A percentile compares a stretch with the other conserved stretches of the same genome.
Conservation (phyloP, 371 early-diverging fungal genomes). For the Circinella umbellata region DNA sequence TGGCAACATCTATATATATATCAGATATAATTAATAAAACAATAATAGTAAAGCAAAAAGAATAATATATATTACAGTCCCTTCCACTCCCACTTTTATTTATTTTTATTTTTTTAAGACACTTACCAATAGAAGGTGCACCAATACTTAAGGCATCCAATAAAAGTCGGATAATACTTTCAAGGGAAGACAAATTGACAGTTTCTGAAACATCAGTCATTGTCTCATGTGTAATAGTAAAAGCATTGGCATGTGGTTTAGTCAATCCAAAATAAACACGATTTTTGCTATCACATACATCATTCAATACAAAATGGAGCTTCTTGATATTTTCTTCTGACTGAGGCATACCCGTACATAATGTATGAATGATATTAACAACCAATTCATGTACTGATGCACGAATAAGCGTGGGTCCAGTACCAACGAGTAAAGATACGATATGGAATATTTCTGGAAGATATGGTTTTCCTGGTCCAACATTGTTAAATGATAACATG, state of each 20-base stretch:
- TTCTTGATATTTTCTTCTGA: conserved; percentile 64
- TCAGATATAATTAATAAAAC: too few species aligned
- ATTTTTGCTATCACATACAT: conserved; percentile 81
- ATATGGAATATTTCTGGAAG: conserved; percentile 89
- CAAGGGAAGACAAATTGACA: conserved; percentile 76
- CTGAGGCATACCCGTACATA: conserved; percentile 73
- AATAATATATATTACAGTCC: too few species aligned
- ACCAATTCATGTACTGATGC: conserved; percentile 91
- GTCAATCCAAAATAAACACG: conserved; percentile 82
- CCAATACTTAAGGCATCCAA: conserved; percentile 81
- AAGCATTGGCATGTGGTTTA: conserved; percentile 75
- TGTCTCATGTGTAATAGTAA: conserved; percentile 69
- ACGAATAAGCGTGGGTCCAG: conserved; percentile 84
- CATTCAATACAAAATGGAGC: conserved; percentile 63
- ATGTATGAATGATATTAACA: conserved; percentile 87
- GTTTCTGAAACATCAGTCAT: conserved; percentile 67
- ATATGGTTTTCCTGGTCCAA: conserved; percentile 66
- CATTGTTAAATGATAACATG: conserved; percentile 89
- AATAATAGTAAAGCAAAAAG: too few species aligned
- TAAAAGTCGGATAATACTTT: conserved; percentile 77
- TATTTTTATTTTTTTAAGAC: neutral
- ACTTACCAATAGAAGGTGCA: conserved; percentile 69
- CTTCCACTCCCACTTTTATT: neutral
- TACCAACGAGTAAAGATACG: conserved; percentile 79
- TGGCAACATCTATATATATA: conserved; percentile 59